phyloP scores from a whole-genome alignment of 2,329 filamentous ascomycete genomes.

The Dactylellina haptotyla region DNA sequence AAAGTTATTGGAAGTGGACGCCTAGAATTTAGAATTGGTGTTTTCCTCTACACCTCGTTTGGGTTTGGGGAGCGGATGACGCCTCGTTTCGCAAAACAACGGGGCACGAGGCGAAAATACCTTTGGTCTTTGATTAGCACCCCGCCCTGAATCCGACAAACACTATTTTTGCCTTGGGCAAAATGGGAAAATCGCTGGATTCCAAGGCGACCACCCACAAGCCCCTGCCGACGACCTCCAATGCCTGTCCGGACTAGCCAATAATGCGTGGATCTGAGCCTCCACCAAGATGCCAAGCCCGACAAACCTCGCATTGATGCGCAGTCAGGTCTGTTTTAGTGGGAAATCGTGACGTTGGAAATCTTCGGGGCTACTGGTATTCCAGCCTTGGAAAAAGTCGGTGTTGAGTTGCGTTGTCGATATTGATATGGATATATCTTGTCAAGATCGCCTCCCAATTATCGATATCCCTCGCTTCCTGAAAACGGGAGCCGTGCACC shows the following conservation, averaged over 20 bases:
- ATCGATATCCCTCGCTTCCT: neutral
- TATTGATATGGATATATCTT: neutral
- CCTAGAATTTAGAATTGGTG: too few species aligned
- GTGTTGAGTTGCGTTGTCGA: conserved; percentile 15
- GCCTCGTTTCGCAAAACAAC: conserved; percentile 43
- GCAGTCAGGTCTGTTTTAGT: conserved; percentile 31
- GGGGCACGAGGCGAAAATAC: conserved; percentile 41
- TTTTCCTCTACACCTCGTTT: too few species aligned
- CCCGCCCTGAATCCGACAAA: conserved; percentile 21
- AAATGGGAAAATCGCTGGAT: neutral
- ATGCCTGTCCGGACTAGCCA: conserved; percentile 29
- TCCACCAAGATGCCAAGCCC: conserved; percentile 45
- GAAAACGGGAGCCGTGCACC: neutral
- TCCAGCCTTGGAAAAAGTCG: conserved; percentile 27
- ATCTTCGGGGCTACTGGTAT: conserved; percentile 9
- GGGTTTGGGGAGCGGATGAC: neutral
- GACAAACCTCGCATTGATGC: conserved; percentile 50
- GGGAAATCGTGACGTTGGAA: conserved; percentile 33
- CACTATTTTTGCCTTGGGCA: conserved; percentile 3
- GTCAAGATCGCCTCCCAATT: neutral
- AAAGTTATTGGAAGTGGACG: too few species aligned
- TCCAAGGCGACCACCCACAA: conserved; percentile 9
- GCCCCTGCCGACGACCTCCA: neutral
- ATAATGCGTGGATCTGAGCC: conserved; percentile 14
- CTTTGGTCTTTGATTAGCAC: conserved; percentile 8